phyloP scores from a whole-genome alignment of 2,329 filamentous ascomycete species.

The Akanthomyces muscarius region DNA sequence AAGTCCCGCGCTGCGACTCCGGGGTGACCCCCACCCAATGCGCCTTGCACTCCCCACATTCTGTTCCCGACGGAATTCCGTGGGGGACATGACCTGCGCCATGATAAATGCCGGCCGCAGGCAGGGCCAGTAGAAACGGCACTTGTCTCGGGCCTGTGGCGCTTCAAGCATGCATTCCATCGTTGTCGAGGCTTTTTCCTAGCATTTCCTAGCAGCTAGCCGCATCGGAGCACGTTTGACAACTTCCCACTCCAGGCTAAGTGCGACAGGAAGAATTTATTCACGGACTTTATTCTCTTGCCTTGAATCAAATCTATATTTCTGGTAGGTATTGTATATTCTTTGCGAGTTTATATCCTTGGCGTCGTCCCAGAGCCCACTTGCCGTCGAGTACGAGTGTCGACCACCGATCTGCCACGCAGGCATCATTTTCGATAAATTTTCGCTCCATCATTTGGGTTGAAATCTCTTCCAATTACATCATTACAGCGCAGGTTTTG shows the following conservation, averaged over 20 bases:
- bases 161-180: too few relatives aligned
- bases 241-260: background rate
- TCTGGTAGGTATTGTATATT: background rate
- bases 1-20: slow-evolving; percentile 10
- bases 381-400: background rate
- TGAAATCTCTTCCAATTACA: too few relatives aligned
- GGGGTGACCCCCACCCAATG: slow-evolving; percentile 18
- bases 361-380: background rate
- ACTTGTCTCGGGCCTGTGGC: too few relatives aligned
- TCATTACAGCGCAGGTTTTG: background rate
- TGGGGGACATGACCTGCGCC: slow-evolving; percentile 2
- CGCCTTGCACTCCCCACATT: background rate
- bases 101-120: background rate
- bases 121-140: background rate
- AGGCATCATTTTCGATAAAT: background rate
- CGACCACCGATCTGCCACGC: background rate
- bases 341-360: background rate
- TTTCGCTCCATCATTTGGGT: background rate
- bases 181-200: background rate
- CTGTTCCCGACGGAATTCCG: background rate
- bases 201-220: background rate
- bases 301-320: background rate
- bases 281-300: background rate
- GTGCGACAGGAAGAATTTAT: background rate
- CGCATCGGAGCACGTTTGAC: background rate